Base-by-base conservation (phyloP, 1,284 basidiomycete species). In the Leucoagaricus sp. region DNA sequence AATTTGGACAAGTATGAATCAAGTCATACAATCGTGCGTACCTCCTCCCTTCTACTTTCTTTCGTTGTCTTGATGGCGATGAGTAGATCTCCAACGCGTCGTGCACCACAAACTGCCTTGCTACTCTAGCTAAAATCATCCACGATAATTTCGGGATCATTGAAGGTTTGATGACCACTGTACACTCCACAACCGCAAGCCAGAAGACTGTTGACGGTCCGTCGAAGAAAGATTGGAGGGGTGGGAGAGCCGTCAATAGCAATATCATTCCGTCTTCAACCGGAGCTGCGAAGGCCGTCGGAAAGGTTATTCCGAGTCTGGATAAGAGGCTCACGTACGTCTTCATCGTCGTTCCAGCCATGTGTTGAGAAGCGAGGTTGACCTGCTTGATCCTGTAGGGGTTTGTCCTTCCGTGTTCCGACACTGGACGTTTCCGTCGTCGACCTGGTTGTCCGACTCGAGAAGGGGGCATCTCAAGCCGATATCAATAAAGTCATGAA, bases 261-360 rank as follows among this genome's bases (percentile, higher is more conserved):
- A 99, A 99, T 88, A 98, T 99, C 80, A 99, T 99, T 73, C 97
- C 96, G 58, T 98, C 96, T 28, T 96, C 94, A 69, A 99, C 97
- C 62, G 96, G 96, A 82, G 97, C 97, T 63, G 97, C 97, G 10
- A 36, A 53, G 25, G 52, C 96, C 64, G 96, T 98, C 72, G 96
- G 96, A 72, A 98, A 99, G 85, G 96, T 99, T 75, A 98, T 99
- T 73, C 96, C 96, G 63, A 76, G 78, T 60, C 86, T 99, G 68
- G 97, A 98, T 79, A 96, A 96, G 80, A 99, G 98, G 83, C 89
- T 97, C 66, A 95, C 91, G 89, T 86, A 67, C 61, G 85, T 77
- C 15, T 34, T 29, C 15, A 8, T 23, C 8, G 33, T 17, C 33
- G 46, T 17, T 29, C 44, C 53, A 36, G 23, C 12, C 33, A 38